phyloP scores from a whole-genome alignment of 1,139 yeast genomes.

The Kodamaea plutei region DNA sequence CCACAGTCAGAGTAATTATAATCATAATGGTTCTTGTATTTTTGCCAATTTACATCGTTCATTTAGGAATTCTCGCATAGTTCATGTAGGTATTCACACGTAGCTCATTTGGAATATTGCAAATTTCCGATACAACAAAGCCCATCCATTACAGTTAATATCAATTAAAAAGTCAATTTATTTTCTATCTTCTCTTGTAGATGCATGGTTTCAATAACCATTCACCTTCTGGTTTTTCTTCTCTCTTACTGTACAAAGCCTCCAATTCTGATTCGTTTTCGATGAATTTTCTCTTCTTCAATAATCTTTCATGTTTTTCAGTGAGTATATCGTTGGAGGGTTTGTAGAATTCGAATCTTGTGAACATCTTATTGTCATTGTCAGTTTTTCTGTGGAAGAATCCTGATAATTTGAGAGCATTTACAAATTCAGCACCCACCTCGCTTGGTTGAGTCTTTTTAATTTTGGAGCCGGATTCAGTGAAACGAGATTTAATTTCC shows the following conservation, averaged over 20 bases:
- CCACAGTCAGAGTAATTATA: no score
- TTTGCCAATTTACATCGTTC: no score
- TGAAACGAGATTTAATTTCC: slow-evolving; percentile 89
- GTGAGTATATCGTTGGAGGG: slow-evolving; percentile 69
- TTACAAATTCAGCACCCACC: slow-evolving; percentile 71
- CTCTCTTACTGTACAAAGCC: slow-evolving; percentile 51
- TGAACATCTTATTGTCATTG: slow-evolving; percentile 86
- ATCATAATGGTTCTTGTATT: no score
- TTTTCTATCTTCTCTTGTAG: slow-evolving; percentile 86
- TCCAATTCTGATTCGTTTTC: slow-evolving; percentile 65
- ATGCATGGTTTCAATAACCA: slow-evolving; percentile 95
- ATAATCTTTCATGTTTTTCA: slow-evolving; percentile 61
- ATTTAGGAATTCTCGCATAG: no score
- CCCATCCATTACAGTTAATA: no score
- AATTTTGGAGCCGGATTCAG: slow-evolving; percentile 40
- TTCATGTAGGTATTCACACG: no score
- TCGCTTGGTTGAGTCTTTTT: slow-evolving; percentile 24
- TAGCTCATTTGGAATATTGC: no score
- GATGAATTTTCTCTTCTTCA: slow-evolving; percentile 64
- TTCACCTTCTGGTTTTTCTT: slow-evolving; percentile 67
- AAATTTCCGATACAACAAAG: no score
- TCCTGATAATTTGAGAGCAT: slow-evolving; percentile 71
- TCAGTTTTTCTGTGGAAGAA: slow-evolving; percentile 88
- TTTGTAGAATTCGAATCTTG: slow-evolving; percentile 89
- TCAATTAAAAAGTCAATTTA: no score